Conservation (phyloP, 129 eudicot species). For the Flaveria bidentis region DNA sequence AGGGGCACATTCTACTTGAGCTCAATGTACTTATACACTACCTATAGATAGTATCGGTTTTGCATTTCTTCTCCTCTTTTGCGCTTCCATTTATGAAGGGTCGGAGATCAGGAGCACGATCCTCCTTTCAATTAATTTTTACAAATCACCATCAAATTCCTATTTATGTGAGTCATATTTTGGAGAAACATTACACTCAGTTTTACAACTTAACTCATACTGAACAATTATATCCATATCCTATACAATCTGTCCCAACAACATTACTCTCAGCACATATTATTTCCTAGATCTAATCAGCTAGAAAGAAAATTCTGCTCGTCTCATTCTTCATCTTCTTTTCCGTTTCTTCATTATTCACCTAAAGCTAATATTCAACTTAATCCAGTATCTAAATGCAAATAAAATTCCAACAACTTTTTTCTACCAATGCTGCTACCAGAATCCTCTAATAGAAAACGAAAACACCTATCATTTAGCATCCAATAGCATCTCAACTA, state of each 20-base stretch:
- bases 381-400: constrained; percentile 12
- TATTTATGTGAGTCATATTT: not conserved
- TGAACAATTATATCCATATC: constrained; percentile 2
- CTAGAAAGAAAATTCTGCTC: constrained; percentile 6
- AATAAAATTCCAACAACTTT: constrained; percentile 7
- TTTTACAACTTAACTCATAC: not conserved
- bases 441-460: constrained; percentile 18
- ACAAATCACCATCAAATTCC: constrained; percentile 7
- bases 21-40: too few species aligned
- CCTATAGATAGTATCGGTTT: too few species aligned
- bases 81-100: too few species aligned
- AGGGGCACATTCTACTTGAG: too few species aligned
- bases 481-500: not conserved
- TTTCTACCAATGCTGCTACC: not conserved
- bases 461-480: constrained; percentile 7
- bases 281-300: not conserved
- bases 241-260: constrained; percentile 12
- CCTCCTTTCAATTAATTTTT: not conserved
- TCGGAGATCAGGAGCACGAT: too few species aligned
- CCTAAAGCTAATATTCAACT: constrained; percentile 14
- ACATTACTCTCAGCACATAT: not conserved
- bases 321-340: not conserved
- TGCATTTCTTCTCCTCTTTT: too few species aligned
- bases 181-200: constrained; percentile 2
- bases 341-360: not conserved